Evolutionary conservation across 768 basidiomycete genomes (phyloP).

Genomic region (Phylloporus sp.): DNA sequence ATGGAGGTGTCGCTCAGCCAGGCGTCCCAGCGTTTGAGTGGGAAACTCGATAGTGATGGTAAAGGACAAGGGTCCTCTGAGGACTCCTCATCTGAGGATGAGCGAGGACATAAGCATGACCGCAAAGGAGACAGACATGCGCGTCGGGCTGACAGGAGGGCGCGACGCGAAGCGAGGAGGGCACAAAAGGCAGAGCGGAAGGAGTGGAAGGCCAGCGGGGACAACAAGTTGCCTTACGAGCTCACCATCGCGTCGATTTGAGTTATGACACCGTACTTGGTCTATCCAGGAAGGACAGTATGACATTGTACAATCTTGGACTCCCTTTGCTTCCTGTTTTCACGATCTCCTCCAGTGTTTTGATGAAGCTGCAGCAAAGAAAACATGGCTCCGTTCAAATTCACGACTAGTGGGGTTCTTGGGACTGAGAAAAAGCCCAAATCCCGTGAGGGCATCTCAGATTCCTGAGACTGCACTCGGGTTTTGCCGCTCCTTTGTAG

Average conservation of each 20-base stretch:
- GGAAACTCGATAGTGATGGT: constrained; percentile 17
- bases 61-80: constrained; percentile 2
- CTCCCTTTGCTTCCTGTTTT: too few species aligned
- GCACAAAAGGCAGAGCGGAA: constrained; percentile 12
- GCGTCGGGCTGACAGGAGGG: constrained; percentile 9
- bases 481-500: too few species aligned
- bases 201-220: constrained; percentile 14
- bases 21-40: constrained; percentile 29
- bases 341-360: too few species aligned
- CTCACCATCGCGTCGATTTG: constrained; percentile 14
- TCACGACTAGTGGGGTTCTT: too few species aligned
- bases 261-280: not conserved
- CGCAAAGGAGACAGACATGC: not conserved
- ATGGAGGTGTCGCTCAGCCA: constrained; percentile 41
- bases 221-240: constrained; percentile 19
- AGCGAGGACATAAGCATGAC: not conserved
- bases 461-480: too few species aligned
- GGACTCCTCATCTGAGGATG: constrained; percentile 1
- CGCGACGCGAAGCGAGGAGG: constrained; percentile 3
- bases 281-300: too few species aligned
- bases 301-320: too few species aligned
- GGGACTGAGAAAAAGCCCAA: too few species aligned
- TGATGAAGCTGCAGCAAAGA: too few species aligned
- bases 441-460: too few species aligned
- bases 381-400: too few species aligned